These are phyloP conservation scores for Arthrobotrys sphaeroides DNA, from an alignment of 2,329 filamentous ascomycete genomes.

Conservation along the genomic window DNA sequence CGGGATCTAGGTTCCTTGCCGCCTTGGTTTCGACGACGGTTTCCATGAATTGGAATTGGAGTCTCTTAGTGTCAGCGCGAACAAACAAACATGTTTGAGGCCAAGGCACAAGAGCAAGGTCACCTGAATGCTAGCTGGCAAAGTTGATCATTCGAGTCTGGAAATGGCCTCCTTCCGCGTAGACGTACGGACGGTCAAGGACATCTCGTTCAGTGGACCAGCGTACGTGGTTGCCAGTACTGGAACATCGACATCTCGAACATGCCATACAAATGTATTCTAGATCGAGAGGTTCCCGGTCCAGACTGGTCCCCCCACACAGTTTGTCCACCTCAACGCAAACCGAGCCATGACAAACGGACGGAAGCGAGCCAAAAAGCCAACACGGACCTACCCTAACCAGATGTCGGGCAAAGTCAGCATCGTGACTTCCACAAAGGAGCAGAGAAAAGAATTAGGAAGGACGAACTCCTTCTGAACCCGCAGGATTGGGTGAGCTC, in stretches of 20 bases:
- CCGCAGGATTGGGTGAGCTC: slow-evolving; percentile 38
- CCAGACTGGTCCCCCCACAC: slow-evolving; percentile 40
- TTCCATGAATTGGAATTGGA: neutral
- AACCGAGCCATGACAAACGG: neutral
- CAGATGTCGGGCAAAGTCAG: neutral
- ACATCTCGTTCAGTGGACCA: slow-evolving; percentile 10
- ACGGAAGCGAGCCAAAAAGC: neutral
- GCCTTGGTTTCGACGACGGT: slow-evolving; percentile 22
- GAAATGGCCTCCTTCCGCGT: neutral
- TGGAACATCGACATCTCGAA: slow-evolving; percentile 23
- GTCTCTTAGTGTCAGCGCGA: slow-evolving; percentile 1
- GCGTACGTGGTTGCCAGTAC: slow-evolving; percentile 12
- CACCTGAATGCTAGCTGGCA: slow-evolving; percentile 34
- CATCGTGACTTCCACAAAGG: slow-evolving; percentile 30
- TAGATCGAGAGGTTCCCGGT: slow-evolving; percentile 40
- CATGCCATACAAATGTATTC: no score
- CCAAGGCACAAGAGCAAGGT: slow-evolving; percentile 46
- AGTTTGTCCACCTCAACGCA: slow-evolving; percentile 45
- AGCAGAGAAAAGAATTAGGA: slow-evolving; percentile 25
- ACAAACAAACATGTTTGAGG: slow-evolving; percentile 23
- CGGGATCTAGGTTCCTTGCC: slow-evolving; percentile 38
- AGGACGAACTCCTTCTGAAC: slow-evolving; percentile 41
- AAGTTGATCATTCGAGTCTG: slow-evolving; percentile 22
- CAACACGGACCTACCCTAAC: neutral
- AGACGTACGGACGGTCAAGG: neutral